Evolutionary conservation across 306 rosid species (phyloP), one percentile per base, ranked within the genome.

Genomic region (Castanea sativa): DNA sequence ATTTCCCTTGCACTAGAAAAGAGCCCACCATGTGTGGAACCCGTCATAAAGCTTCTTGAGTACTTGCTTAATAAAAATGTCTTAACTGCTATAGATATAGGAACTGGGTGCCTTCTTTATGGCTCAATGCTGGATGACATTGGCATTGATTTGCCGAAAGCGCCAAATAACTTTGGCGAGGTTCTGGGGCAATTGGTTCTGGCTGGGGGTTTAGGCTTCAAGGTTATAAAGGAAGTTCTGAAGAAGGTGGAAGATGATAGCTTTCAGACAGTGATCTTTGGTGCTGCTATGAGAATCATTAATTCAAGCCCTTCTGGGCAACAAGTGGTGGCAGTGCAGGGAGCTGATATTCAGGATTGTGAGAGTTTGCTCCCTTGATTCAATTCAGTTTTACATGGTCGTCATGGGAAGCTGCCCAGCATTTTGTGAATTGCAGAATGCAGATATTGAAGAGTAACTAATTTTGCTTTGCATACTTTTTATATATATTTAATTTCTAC

Each of bases 121-220:
- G 89, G 80, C 49, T 72, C 82, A 53, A 19, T 80, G 89, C 41
- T 86, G 75, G 85, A 82, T 69, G 88, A 85, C 29, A 59, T 76
- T 3, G 80, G 73, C 69, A 86, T 86, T 3, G 89, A 80, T 80
- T 76, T 80, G 49, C 82, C 86, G 1, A 83, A 80, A 61, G 89
- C 86, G 2, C 89, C 89, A 33, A 82, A 60, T 61, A 79, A 80
- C 73, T 86, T 86, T 32, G 86, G 86, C 7, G 85, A 83, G 51
- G 73, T 83, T 55, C 71, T 86, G 2, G 86, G 86, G 75, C 77
- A 69, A 78, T 69, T 86, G 43, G 65, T 73, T 55, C 23, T 73
- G 69, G 69, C 64, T 1, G 56, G 81, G 75, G 86, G 71, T 20
- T 63, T 85, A 69, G 77, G 82, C 68, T 79, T 82, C 7, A 21